These are phyloP conservation scores for Colletotrichum sp. DNA, from an alignment of 2,329 filamentous ascomycete genomes.

Conservation along the genomic window DNA sequence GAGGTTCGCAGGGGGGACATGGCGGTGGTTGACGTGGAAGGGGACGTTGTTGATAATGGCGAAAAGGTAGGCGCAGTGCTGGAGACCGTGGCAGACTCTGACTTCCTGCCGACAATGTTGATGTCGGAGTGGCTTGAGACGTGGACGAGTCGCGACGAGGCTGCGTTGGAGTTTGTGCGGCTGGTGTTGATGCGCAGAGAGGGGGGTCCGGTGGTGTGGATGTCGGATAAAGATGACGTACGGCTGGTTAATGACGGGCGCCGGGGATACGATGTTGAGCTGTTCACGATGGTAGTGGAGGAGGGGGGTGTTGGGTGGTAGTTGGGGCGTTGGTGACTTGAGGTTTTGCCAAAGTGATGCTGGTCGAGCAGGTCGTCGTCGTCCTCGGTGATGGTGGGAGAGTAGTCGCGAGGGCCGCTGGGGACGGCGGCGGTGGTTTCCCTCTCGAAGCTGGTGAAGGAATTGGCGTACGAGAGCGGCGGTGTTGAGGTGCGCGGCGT, in stretches of 20 bases:
- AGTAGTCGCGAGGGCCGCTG: conserved; percentile 51
- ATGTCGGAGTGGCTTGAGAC: conserved; percentile 56
- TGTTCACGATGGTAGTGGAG: conserved; percentile 28
- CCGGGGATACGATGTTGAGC: conserved; percentile 28
- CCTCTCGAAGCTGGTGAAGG: conserved; percentile 54
- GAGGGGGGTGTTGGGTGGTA: conserved; percentile 25
- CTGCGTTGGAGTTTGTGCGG: conserved; percentile 26
- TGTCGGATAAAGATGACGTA: conserved; percentile 44
- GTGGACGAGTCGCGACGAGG: conserved; percentile 45
- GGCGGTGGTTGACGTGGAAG: conserved; percentile 35
- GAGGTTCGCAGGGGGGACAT: conserved; percentile 63
- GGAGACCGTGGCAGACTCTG: conserved; percentile 27
- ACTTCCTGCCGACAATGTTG: conserved; percentile 33
- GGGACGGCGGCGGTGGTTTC: conserved; percentile 24
- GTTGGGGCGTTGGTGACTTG: conserved; percentile 4
- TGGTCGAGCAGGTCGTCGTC: conserved; percentile 42
- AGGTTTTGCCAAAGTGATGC: background rate
- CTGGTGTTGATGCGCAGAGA: conserved; percentile 44
- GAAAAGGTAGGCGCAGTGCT: conserved; percentile 32
- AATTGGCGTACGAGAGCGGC: conserved; percentile 63
- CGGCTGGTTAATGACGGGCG: conserved; percentile 44
- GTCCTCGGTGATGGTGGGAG: conserved; percentile 60
- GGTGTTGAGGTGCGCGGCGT: conserved; percentile 66
- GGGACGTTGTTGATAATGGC: conserved; percentile 35
- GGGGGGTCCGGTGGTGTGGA: conserved; percentile 28